Conservation (phyloP, 225 moss, liverwort and hornwort species). For the Marchantia paleacea region DNA sequence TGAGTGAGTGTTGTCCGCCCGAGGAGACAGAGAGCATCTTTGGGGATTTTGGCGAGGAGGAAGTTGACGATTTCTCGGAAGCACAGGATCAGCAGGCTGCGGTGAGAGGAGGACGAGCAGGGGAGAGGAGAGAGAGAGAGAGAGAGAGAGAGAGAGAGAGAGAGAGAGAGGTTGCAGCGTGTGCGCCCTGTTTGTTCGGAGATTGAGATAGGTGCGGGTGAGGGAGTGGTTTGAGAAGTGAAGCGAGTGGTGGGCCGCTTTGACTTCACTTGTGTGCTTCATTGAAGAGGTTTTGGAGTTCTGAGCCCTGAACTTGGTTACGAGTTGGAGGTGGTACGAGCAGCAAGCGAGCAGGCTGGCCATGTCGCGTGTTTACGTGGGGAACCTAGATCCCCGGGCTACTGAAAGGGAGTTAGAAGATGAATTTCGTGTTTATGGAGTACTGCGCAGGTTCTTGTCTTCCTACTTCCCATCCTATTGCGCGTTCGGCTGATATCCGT, state of each 20-base stretch:
- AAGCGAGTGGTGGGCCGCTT: not conserved
- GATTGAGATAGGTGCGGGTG: slow-evolving; percentile 15
- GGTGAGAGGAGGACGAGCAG: not conserved
- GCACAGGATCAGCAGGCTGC: not conserved
- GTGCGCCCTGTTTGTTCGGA: slow-evolving; percentile 16
- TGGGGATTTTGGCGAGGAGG: not conserved
- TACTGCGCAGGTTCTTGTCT: slow-evolving; percentile 69
- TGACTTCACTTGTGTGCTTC: not conserved
- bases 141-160: not conserved
- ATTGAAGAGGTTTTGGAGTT: not conserved
- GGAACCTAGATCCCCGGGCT: slow-evolving; percentile 98
- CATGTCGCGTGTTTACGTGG: slow-evolving; percentile 99
- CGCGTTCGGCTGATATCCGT: not conserved
- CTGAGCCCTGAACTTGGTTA: not conserved
- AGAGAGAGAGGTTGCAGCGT: not conserved
- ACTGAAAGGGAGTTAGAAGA: slow-evolving; percentile 99
- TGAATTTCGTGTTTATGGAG: slow-evolving; percentile 95
- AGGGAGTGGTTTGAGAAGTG: slow-evolving; percentile 11
- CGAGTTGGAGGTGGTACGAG: not conserved
- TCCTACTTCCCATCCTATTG: not conserved
- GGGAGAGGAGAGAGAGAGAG: not conserved
- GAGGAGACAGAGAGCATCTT: not conserved
- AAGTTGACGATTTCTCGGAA: not conserved
- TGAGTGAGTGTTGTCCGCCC: not conserved
- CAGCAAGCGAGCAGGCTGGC: slow-evolving; percentile 37